Evolutionary conservation across 1,284 basidiomycete species (phyloP), one percentile per base, ranked within the genome.

Genomic region (Leccinum angustisporum): DNA sequence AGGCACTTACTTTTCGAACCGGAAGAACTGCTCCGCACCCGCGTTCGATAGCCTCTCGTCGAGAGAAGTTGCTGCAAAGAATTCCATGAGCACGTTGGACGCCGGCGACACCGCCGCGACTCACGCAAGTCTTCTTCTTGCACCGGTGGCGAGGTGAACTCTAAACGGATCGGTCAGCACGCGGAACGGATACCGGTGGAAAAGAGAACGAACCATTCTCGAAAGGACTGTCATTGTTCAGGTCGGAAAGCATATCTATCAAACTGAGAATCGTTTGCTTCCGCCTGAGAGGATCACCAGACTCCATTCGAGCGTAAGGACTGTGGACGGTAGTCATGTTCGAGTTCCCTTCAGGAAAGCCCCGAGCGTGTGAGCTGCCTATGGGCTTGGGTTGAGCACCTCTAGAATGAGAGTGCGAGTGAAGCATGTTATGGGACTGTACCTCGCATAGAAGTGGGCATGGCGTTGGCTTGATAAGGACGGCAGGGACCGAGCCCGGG

Each of bases 211-310:
- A 65, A 85, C 85, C 76, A 51, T 70, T 61, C 13, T 76, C 79
- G n/a, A 78, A 63, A 38, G 75, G 78, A n/a, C 78, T 80, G 57
- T 84, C 82, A 58, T 81, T 79, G 68, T 81, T 80, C 64, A 91
- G 67, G 61, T 90, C 83, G 65, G 85, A 82, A 63, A 84, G 70
- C 43, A 80, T 79, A 65, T 91, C 87, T 57, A 92, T 80, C 64
- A 90, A 72, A 64, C 80, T 87, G 48, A 88, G 73, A 57, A 90
- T 80, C 1, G 87, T 89, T 68, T 88, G 83, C 68, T 82, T 85
- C 50, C 87, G 77, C 63, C 71, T 79, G 57, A 75, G 60, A 59
- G 71, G 72, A 65, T 71, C 73, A 25, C 54, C 6, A 33, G 65
- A 58, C 60, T 76, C 73, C 62, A 67, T 65, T 30, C 72, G 72